Base-by-base conservation (phyloP, 768 basidiomycete species). In the Lentinula lateritia region DNA sequence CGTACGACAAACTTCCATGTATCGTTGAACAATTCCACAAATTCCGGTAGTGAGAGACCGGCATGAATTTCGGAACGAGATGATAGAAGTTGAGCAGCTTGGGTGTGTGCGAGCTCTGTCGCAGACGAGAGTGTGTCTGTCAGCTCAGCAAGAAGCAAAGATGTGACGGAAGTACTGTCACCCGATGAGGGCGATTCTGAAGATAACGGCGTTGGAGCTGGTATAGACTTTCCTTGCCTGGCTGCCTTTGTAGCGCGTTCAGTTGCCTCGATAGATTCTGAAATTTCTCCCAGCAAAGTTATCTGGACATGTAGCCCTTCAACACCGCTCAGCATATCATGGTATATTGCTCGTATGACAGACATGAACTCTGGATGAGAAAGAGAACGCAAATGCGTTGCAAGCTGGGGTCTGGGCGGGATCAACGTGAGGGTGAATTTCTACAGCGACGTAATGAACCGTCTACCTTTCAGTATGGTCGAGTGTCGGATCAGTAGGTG, bases 1-100 rank as follows among this genome's bases (percentile, higher is more conserved):
- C 80, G 81, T 28, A 97, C 82, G 8, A 98, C 93, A 66, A 98
- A 98, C 28, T 80, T 74, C 96, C 96, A 98, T 1, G 90, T 87
- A 66, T 84, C 81, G 59, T 89, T 87, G 78, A 95, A 96, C 61
- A 98, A 79, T 10, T 78, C 80, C 38, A 92, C 76, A 75, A 98
- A 98, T 50, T 88, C 84, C 3, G 80, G 74, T 38, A 98, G 74
- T 23, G 85, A 78, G 23, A 98, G 80, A 12, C 80, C 75, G 0
- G 90, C 80, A 71, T 96, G 92, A 64, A 89, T 86, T 64, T 96
- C 93, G 13, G 88, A 80, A 34, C 96, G 85, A 6, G 85, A 76
- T 45, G 83, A 77, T 43, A 98, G 74, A n/a, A 95, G 79, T 70
- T 89, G 90, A 18, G 93, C 89, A 1, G 85, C 85, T 32, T 92